Evolutionary conservation across 352 stramenopile genomes (phyloP), one percentile per base, ranked within the genome.

Genomic region (Globisporangium cylindrosporum): DNA sequence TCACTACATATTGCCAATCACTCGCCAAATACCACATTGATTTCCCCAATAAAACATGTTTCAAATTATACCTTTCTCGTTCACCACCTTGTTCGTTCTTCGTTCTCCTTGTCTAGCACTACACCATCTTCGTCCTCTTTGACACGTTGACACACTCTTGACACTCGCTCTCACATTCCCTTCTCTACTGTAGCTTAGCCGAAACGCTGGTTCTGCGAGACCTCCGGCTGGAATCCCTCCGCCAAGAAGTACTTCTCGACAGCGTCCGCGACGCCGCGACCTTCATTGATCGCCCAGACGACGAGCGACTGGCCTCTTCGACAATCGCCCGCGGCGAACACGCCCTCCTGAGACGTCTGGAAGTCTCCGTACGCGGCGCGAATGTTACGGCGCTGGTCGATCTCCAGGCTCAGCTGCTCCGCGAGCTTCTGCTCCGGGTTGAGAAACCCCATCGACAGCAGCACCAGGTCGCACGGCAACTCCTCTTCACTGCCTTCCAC

Each of bases 251-350:
- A 94, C 66, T 90, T 87, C 71, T 94, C 84, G 56, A 94, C 86
- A 18, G 82, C 80, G 54, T 94, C 84, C 12, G 97, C 97, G 15
- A 97, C 94, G 32, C 96, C 93, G 59, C 97, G 92, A 22, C 97
- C 97, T 80, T 99, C 97, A 72, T 99, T 96, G 77, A 99, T 99
- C 7, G 97, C 97, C 97, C 97, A 99, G 24, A 99, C 97, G 25
- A 99, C 97, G 27, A 99, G 88, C 66, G 90, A 98, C 80, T 99
- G 97, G 46, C 97, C 97, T 46, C 97, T 89, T 57, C 97, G 91
- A 80, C 97, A 99, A 87, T 99, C 97, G 7, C 97, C 97, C 43
- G 93, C 96, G 24, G 97, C 96, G 80, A 99, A 99, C 61, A 99
- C 96, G 62, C 97, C 96, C 72, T 98, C 94, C 2, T 96, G 75